Conservation (phyloP, 805 yeast species). For the Candida tammaniensis region DNA sequence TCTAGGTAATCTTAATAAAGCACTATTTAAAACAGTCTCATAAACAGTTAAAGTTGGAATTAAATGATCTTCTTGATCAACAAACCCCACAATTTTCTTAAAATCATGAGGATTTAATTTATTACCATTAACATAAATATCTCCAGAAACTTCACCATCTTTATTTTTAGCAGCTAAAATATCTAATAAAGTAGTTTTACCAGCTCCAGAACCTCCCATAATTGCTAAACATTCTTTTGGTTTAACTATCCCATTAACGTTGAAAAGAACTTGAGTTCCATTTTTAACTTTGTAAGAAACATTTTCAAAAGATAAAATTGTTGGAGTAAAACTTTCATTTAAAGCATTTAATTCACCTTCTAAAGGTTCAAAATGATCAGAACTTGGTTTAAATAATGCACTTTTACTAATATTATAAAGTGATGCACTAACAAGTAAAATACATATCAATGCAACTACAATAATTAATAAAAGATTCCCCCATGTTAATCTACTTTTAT, state of each 20-base stretch:
- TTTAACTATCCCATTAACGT: slow-evolving; percentile 70
- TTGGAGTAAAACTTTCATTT: slow-evolving; percentile 20
- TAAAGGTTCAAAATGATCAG: slow-evolving; percentile 24
- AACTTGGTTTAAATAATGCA: slow-evolving; percentile 49
- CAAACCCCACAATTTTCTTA: slow-evolving; percentile 81
- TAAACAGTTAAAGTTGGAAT: slow-evolving; percentile 93
- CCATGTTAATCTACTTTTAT: slow-evolving; percentile 41
- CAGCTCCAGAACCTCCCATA: slow-evolving; percentile 99
- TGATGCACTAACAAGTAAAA: slow-evolving; percentile 40
- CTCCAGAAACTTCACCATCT: slow-evolving; percentile 67
- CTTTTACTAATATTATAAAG: slow-evolving; percentile 54
- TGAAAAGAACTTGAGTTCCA: slow-evolving; percentile 54
- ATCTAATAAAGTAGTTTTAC: slow-evolving; percentile 90
- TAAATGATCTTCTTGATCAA: slow-evolving; percentile 90
- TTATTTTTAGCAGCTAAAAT: slow-evolving; percentile 87
- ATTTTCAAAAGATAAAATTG: slow-evolving; percentile 67
- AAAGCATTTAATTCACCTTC: slow-evolving; percentile 40
- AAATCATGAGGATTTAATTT: slow-evolving; percentile 41
- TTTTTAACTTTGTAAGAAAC: slow-evolving; percentile 54
- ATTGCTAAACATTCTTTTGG: slow-evolving; percentile 93
- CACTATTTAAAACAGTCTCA: slow-evolving; percentile 92
- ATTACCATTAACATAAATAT: slow-evolving; percentile 74
- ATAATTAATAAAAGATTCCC: slow-evolving; percentile 47
- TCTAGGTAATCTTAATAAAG: slow-evolving; percentile 81
- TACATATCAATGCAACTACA: slow-evolving; percentile 41